Evolutionary conservation across 495 filamentous ascomycete genomes (phyloP), one percentile per base, ranked within the genome.

Genomic region (Staphylotrichum tortipilum): DNA sequence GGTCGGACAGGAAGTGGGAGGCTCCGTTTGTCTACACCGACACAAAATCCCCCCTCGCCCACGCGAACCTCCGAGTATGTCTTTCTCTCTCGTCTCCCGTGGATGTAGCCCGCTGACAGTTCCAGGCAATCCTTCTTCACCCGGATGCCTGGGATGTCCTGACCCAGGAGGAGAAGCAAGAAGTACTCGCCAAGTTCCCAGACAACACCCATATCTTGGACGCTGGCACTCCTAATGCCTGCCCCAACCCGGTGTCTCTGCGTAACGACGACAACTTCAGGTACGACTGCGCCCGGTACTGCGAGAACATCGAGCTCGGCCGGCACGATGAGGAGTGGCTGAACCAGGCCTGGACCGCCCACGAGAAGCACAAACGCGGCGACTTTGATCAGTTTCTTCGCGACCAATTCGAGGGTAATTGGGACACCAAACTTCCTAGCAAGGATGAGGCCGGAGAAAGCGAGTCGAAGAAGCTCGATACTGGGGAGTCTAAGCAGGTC

Each of bases 361-460:
- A 82, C 59, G 58, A 73, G 46, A 69, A 79, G 55, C 77, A 87
- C 38, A 66, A 68, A n/a, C 62, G 71, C 2, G 87, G 88, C n/a
- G 68, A 76, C 17, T 91, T 84, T 55, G 81, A 91, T 52, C 66
- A 75, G 7, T 86, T 78, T 62, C 82, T 88, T 59, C 77, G 80
- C 41, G 54, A 69, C 4, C 73, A 84, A 33, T 85, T 81, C 30
- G 80, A 88, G 65, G 64, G 76, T 29, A 83, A 79, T 48, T 94
- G 86, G 86, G 82, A 77, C 0, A 76, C 85, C 47, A 79, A 83
- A 44, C 75, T 73, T 34, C 67, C 65, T 8, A 45, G 44, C 14
- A 53, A 49, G 30, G 22, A 4, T 15, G 19, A 37, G 4, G 10
- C 44, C n/a, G 33, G 19, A 33, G 22, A 26, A 19, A 4, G 15